Evolutionary conservation across 164 flowering plant species (phyloP), one percentile per base, ranked within the genome.

Genomic region (Liriodendron chinense): DNA sequence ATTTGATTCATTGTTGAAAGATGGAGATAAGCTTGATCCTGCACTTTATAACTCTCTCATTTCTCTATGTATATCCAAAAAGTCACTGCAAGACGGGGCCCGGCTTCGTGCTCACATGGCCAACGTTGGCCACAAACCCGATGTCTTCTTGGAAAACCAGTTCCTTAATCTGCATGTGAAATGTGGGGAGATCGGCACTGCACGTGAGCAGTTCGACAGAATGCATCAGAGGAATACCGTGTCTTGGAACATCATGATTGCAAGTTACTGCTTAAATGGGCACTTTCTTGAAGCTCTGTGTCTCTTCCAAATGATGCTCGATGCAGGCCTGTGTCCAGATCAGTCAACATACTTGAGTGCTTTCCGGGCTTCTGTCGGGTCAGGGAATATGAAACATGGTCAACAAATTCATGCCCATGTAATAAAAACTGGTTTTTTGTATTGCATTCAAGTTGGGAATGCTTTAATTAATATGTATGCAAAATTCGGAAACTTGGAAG

Each of bases 71-170:
- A 69, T 72, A 66, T 77, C 73, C 5, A 24, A 68, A 24, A 73
- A 50, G 21, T 72, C 72, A 34, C 63, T 72, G 68, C 14, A 77
- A 7, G 72, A 73, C n/a, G 76, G 80, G 48, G 4, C 48, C n/a
- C 73, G 13, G 48, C 10, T 77, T 28, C 75, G 47, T 20, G 57
- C 69, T n/a, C 80, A 77, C 69, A 66, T 72, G 62, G 69, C 7
- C 50, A 72, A 22, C 8, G 48, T 26, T 10, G 80, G 80, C 73
- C 62, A 68, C 59, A n/a, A 61, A 28, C 69, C 79, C 0, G 71
- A 23, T 13, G 18, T 77, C 9, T 77, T 77, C 73, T 48, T 68
- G 72, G 73, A 72, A 48, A 77, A 77, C 21, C 80, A 77, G 69
- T 73, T 77, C 18, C 71, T 77, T 28, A 77, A 73, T 48, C 49